A percentile compares a stretch with the other conserved stretches of the same genome.
phyloP scores from a whole-genome alignment of 305 asterid species.

The Solanum hybrid region DNA sequence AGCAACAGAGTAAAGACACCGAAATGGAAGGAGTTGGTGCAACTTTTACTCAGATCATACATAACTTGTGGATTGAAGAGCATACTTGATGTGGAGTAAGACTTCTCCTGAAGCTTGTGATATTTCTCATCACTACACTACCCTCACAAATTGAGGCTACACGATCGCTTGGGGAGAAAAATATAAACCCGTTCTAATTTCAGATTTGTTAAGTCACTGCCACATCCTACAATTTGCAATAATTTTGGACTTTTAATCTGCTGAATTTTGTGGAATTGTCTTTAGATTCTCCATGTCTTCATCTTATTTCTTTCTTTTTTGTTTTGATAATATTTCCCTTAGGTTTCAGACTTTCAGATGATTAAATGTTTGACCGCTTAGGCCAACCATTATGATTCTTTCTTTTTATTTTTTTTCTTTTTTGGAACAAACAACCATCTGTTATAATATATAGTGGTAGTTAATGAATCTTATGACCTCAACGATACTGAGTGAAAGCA shows the following conservation, averaged over 20 bases:
- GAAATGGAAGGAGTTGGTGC: neutral
- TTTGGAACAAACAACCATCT: neutral
- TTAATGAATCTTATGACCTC: neutral
- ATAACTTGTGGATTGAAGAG: neutral
- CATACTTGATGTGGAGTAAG: neutral
- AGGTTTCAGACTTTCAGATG: neutral
- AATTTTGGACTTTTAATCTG: neutral
- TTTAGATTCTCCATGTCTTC: neutral
- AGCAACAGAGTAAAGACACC: neutral
- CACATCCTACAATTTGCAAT: slow-evolving; percentile 1
- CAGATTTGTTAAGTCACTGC: neutral
- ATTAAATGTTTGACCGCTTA: neutral
- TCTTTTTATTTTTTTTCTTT: neutral
- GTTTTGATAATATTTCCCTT: neutral
- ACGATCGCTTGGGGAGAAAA: neutral
- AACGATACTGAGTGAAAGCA: neutral
- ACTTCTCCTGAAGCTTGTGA: neutral
- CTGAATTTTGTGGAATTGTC: neutral
- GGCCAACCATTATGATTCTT: neutral
- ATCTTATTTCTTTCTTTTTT: neutral
- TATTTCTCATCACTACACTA: neutral
- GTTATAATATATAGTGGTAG: neutral
- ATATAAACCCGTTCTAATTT: neutral
- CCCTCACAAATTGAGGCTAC: neutral
- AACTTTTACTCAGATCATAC: neutral